These are phyloP conservation scores for Kwoniella mangroviensis DNA, from an alignment of 768 basidiomycete species.

Conservation along the genomic window DNA sequence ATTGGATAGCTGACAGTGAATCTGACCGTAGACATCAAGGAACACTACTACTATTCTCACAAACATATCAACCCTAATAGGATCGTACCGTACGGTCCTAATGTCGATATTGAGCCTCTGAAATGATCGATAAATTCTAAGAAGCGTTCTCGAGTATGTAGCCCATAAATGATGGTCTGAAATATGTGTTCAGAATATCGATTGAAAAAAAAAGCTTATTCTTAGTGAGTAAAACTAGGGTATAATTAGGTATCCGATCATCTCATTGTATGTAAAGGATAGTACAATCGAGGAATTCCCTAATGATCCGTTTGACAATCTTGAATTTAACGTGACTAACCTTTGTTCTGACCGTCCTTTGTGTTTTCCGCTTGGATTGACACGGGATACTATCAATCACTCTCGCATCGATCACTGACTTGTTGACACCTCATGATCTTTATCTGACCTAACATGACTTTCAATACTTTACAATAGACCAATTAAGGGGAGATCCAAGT, in stretches of 20 bases:
- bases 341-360: constrained; percentile 34
- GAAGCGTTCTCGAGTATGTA: not conserved
- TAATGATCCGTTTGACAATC: too few species aligned
- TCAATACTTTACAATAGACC: too few species aligned
- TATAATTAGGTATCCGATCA: not conserved
- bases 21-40: constrained; percentile 51
- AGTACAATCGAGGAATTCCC: not conserved
- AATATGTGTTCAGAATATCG: not conserved
- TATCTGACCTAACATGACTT: too few species aligned
- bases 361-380: constrained; percentile 7
- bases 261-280: constrained; percentile 3
- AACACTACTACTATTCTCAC: constrained; percentile 58
- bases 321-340: constrained; percentile 2
- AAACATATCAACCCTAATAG: constrained; percentile 76
- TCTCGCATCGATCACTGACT: not conserved
- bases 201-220: not conserved
- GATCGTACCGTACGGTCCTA: constrained; percentile 76
- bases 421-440: too few species aligned
- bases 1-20: not conserved
- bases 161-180: not conserved
- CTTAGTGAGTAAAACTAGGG: not conserved
- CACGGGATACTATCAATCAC: not conserved
- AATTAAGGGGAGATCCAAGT: too few species aligned
- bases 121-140: constrained; percentile 15
- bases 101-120: constrained; percentile 68